A percentile compares a stretch with the other conserved stretches of the same genome.
Evolutionary conservation across 129 eudicot species (phyloP).

Genomic region (Sambucus nigra): DNA sequence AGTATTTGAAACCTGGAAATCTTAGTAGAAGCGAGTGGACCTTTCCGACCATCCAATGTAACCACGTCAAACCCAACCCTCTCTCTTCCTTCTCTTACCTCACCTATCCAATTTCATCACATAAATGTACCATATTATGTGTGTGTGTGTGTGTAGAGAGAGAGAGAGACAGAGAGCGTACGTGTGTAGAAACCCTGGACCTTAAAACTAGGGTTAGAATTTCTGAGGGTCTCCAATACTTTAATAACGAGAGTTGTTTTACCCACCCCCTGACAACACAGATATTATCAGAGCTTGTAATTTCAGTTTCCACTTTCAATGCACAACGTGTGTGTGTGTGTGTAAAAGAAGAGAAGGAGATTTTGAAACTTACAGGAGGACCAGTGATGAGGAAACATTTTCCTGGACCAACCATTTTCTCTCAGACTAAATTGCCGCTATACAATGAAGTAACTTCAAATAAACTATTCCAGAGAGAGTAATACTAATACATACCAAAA

Average conservation of each 20-base stretch:
- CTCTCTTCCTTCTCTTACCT: slow-evolving; percentile 61
- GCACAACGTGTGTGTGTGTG: neutral
- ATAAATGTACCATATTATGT: neutral
- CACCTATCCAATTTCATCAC: slow-evolving; percentile 29
- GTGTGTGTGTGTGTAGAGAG: neutral
- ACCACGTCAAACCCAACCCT: slow-evolving; percentile 92
- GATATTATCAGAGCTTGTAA: neutral
- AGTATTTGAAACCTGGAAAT: slow-evolving; percentile 47
- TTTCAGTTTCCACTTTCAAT: neutral
- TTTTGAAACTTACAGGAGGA: slow-evolving; percentile 38
- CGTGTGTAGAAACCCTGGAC: slow-evolving; percentile 88
- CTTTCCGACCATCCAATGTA: slow-evolving; percentile 57
- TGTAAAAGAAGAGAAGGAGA: neutral
- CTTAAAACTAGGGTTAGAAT: slow-evolving; percentile 55
- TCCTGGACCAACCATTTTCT: slow-evolving; percentile 36
- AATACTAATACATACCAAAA: too few species aligned
- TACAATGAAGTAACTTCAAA: neutral
- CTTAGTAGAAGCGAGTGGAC: slow-evolving; percentile 53
- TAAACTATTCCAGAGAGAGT: too few species aligned
- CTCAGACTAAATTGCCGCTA: neutral
- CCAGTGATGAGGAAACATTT: slow-evolving; percentile 68
- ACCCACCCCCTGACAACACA: slow-evolving; percentile 63
- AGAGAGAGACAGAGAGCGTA: slow-evolving; percentile 13
- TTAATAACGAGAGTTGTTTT: slow-evolving; percentile 66
- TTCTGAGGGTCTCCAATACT: slow-evolving; percentile 51